These are phyloP conservation scores for Ostreobium quekettii DNA, from an alignment of 139 green algal species.

Conservation along the genomic window DNA sequence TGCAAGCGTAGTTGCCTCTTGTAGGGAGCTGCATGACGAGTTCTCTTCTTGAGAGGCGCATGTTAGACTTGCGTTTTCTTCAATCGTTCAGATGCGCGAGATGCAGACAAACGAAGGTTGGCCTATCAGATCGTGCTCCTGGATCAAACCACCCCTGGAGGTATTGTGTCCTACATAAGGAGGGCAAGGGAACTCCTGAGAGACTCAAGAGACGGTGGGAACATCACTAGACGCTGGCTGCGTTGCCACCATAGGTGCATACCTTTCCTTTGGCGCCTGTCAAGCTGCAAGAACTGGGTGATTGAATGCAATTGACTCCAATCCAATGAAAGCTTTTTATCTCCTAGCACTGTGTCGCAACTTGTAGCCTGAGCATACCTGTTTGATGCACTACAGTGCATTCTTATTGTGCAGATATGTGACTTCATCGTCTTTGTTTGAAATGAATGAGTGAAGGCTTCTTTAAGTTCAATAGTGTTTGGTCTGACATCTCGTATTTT, in stretches of 20 bases:
- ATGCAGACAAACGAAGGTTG: slow-evolving; percentile 50
- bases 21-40: too few relatives aligned
- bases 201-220: slow-evolving; percentile 64
- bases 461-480: too few relatives aligned
- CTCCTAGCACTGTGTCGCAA: neutral
- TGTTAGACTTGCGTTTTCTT: too few relatives aligned
- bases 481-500: too few relatives aligned
- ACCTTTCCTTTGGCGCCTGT: slow-evolving; percentile 8
- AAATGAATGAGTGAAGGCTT: too few relatives aligned
- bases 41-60: too few relatives aligned
- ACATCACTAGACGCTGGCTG: neutral
- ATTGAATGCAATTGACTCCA: neutral
- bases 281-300: neutral
- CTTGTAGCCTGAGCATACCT: neutral
- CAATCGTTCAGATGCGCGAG: slow-evolving; percentile 29
- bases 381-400: neutral
- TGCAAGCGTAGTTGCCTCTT: too few relatives aligned
- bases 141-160: slow-evolving; percentile 73
- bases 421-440: too few relatives aligned
- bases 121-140: slow-evolving; percentile 57
- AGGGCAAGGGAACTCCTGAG: slow-evolving; percentile 79
- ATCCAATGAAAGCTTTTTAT: neutral
- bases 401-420: too few relatives aligned
- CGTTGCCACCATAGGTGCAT: too few relatives aligned
- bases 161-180: slow-evolving; percentile 70